Conservation (phyloP, 2,329 filamentous ascomycete species). For the Scleromitrula shiraiana region DNA sequence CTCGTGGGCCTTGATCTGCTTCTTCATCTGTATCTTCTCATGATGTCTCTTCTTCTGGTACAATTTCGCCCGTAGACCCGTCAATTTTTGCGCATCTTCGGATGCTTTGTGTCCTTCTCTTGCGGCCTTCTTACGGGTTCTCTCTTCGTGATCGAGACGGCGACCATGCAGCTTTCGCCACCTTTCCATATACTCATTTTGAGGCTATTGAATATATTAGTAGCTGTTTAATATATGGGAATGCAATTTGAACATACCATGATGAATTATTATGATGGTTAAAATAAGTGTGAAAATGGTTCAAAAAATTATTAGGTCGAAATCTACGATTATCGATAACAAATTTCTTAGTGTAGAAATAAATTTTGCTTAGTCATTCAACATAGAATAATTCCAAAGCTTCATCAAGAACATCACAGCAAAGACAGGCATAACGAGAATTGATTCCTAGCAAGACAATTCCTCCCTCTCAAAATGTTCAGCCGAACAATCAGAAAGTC, state of each 20-base stretch:
- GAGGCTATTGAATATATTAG: constrained; percentile 46
- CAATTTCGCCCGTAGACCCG: constrained; percentile 85
- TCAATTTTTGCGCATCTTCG: constrained; percentile 86
- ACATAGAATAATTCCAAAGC: neutral
- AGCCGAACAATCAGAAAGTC: constrained; percentile 53
- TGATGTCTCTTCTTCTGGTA: constrained; percentile 88
- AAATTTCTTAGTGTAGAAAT: constrained; percentile 11
- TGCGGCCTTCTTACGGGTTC: constrained; percentile 75
- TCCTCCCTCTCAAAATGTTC: constrained; percentile 22
- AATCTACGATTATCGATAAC: constrained; percentile 15
- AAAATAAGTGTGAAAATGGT: constrained; percentile 8
- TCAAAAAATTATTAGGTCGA: constrained; percentile 9
- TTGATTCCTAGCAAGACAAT: constrained; percentile 4
- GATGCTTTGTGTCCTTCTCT: constrained; percentile 84
- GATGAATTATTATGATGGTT: constrained; percentile 15
- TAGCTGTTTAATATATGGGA: constrained; percentile 15
- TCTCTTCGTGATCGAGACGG: constrained; percentile 51
- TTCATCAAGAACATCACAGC: constrained; percentile 3
- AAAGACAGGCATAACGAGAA: constrained; percentile 2
- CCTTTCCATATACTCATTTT: constrained; percentile 79
- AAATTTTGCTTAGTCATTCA: constrained; percentile 7
- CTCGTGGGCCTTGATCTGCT: constrained; percentile 88
- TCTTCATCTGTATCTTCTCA: constrained; percentile 98
- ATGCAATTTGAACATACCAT: constrained; percentile 14
- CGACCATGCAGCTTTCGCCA: constrained; percentile 57